Evolutionary conservation across 2,329 filamentous ascomycete genomes (phyloP), one percentile per base, ranked within the genome.

Genomic region (Fusarium ambrosium): DNA sequence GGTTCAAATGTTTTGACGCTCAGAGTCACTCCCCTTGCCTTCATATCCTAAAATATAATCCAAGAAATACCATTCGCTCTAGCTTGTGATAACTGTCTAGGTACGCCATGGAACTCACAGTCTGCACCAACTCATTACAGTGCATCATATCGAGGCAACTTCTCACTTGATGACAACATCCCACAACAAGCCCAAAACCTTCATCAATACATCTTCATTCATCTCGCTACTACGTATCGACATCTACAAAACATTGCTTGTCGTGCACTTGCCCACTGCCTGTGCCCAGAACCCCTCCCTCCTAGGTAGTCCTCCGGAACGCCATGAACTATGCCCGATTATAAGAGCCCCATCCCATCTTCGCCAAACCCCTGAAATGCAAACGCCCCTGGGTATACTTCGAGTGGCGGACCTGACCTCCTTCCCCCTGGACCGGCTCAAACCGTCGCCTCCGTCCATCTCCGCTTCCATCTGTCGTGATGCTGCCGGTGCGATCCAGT

Each of bases 221-320:
- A 64, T 64, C 41, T 76, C 61, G 41, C 60, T 61, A 59, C 55
- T 62, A 22, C 62, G 56, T 68, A 56, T 59, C 27, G 66, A 60
- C 63, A 64, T 75, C 32, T 56, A 48, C 62, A 14, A 63, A 59
- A 51, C 39, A 51, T 62, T 32, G 67, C 48, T 53, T 48, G 68
- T 68, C 62, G 37, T 69, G 78, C 75, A 79, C 77, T 79, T 79
- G 77, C 77, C 77, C 60, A 79, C 77, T 79, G 77, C 77, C 77
- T 78, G 76, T 78, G 78, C 76, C 53, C 59, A 68, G 68, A 63
- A 62, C 48, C 48, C 41, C 58, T 55, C 48, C 64, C 39, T 29
- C 45, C 45, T 29, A 51, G 45, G 45, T 53, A 65, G 24, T 45
- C 63, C 56, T 22, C 77, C 69, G 60, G 69, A 79, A 79, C 78